Base-by-base conservation (phyloP, 1,139 yeast genomes). In the Kodamaea sp. region DNA sequence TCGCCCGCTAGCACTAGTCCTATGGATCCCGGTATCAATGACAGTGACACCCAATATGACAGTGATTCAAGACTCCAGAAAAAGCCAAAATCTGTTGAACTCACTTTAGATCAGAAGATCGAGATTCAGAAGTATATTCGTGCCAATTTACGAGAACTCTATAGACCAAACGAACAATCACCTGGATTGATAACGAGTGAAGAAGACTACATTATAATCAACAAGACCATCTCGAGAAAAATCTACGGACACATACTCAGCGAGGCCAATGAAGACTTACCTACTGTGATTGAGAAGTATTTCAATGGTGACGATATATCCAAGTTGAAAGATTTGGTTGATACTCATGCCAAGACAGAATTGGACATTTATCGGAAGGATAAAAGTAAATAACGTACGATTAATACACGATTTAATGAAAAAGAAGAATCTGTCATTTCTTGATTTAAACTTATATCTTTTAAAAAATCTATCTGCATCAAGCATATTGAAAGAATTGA, bases 71-170 rank as follows among this genome's bases (percentile, higher is more conserved):
- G 26, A 15, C 14, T 32, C 15, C 29, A 11, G 10, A 36, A 37
- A 16, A 32, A 28, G 15, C 34, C 23, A 4, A 28, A 26, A 12
- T 15, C 34, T 22, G 26, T 38, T 18, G 55, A 52, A 28, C 52
- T 75, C 19, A 51, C 70, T 0, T 57, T 66, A 14, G 71, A 65
- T 22, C 75, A 73, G 39, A 80, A 81, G 46, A 55, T 57, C 6
- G 58, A 53, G 36, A 70, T 81, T 14, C 87, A 80, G 47, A 61
- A 53, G 16, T 66, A 76, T 38, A 80, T 82, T 6, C 59, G 87
- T 24, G 61, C 63, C 20, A 65, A 59, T 12, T 53, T 82, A 22
- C 59, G 79, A 27, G 78, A 79, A 1, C 55, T 73, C 19, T 79
- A 76, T 47, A 58, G 61, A 16, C 57, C 63, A 2, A 61, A 64